Base-by-base conservation (phyloP, 2,329 filamentous ascomycete species). In the Tetracladium maxilliforme region DNA sequence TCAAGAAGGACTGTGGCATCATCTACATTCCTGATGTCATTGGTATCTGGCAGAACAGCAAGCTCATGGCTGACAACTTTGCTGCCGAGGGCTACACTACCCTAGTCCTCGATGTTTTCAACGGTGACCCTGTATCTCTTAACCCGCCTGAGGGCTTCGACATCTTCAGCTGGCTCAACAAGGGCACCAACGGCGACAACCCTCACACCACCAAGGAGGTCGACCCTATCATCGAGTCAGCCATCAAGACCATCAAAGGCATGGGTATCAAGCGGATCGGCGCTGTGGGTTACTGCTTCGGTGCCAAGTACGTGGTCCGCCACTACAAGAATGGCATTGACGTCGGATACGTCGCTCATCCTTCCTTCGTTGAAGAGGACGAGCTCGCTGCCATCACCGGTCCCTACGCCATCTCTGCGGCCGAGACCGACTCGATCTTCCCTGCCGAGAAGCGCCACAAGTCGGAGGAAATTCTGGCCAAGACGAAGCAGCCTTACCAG, bases 271-370 rank as follows among this genome's bases (percentile, higher is more conserved):
- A 62, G 45, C 63, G 58, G 32, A 44, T 81, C 12, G 74, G 64
- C 3, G 64, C 58, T 7, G 62, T 70, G 1, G 76, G 76, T 1
- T 81, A 81, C 49, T 81, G 76, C 49, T 77, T 80, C 33, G 76
- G 76, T 14, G 75, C 61, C 27, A 76, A 75, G 65, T 82, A 76
- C 46, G 66, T 79, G 22, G 61, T 64, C 26, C 70, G 81, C 24
- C 74, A 73, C 56, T 62, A 68, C 35, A 50, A 61, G 53, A 58
- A 61, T 29, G 43, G 51, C 36, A 58, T 87, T 35, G 61, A 80
- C 27, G 78, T 66, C 27, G 81, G 77, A 19, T 90, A 64, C 51
- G 51, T 69, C 11, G 82, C 80, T 2, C 82, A 90, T 49, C 82
- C 82, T 1, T 79, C 70, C 14, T 84, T 84, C 38, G 68, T 90